These are phyloP conservation scores for Parachaetomium inaequale DNA, from an alignment of 495 filamentous ascomycete genomes.

Conservation along the genomic window DNA sequence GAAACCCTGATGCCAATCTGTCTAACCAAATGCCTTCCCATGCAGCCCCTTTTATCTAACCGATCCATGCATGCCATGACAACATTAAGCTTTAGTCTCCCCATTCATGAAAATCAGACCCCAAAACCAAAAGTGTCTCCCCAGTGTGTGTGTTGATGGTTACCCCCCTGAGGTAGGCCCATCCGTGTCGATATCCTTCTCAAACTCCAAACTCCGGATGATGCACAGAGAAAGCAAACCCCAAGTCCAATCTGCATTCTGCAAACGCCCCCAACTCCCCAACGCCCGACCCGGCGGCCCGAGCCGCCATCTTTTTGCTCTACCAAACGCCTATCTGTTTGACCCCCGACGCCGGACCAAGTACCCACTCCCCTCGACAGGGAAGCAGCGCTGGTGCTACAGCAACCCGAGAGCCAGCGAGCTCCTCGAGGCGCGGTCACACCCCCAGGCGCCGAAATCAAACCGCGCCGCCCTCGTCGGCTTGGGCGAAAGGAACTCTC, in stretches of 20 bases:
- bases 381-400: background rate
- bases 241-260: conserved; percentile 4
- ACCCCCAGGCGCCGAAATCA: conserved; percentile 27
- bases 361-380: background rate
- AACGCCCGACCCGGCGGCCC: conserved; percentile 4
- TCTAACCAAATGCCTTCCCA: background rate
- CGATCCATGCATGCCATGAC: background rate
- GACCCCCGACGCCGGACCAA: background rate
- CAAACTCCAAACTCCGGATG: conserved; percentile 4
- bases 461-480: conserved; percentile 22
- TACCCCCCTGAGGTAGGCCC: background rate
- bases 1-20: background rate
- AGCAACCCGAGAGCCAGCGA: conserved; percentile 16
- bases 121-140: background rate
- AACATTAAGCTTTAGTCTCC: background rate
- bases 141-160: background rate
- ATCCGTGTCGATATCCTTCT: background rate
- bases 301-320: background rate
- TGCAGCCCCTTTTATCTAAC: conserved; percentile 8
- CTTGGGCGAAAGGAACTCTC: conserved; percentile 25
- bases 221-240: background rate
- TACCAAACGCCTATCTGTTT: conserved; percentile 4
- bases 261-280: background rate
- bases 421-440: conserved; percentile 17
- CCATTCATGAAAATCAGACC: background rate